Evolutionary conservation across 169 alveolate genomes (phyloP), one percentile per base, ranked within the genome.

Genomic region (Eimeria mitis): DNA sequence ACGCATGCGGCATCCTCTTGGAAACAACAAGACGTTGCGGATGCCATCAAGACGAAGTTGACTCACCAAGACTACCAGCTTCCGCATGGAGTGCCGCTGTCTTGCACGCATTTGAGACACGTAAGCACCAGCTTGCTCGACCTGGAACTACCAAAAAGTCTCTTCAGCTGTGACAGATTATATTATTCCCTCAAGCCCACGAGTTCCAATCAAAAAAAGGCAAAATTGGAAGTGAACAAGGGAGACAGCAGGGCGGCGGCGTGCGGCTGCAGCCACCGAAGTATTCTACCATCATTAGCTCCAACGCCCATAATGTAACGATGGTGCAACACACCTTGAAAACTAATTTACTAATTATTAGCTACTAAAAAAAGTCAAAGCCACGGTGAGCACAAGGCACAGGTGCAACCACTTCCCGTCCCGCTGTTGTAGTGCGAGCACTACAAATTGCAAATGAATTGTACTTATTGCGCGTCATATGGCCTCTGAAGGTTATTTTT

Each of bases 1-100:
- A 44, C 63, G 68, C 94, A 87, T 31, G 94, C 81, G n/a, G 70
- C 94, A 87, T 87, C 94, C 28, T 87, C 94, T 65, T 63, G 83
- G 71, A 87, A 87, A 49, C 94, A 87, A 52, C 68, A 23, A n/a
- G 70, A 34, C 13, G 44, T 25, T 63, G 65, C 79, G n/a, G 84
- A 31, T 52, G 34, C 65, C 94, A 87, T 87, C 83, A 87, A 87
- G 83, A 28, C 83, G 63, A n/a, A 37, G 81, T 11, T 47, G 68
- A 21, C 2, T 23, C 70, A 28, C 81, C 59, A 42, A 21, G 71
- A 52, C 44, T 28, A 49, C 44, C 65, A 44, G 44, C 11, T 7
- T 78, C 5, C 68, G 49, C 19, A 9, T 25, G 47, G 5, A 31
- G 61, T 49, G 42, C 25, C 85, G 37, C 8, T 28, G 61, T 14